Evolutionary conservation across 164 flowering plant genomes (phyloP), one percentile per base, ranked within the genome.

Genomic region (Annona squamosa): DNA sequence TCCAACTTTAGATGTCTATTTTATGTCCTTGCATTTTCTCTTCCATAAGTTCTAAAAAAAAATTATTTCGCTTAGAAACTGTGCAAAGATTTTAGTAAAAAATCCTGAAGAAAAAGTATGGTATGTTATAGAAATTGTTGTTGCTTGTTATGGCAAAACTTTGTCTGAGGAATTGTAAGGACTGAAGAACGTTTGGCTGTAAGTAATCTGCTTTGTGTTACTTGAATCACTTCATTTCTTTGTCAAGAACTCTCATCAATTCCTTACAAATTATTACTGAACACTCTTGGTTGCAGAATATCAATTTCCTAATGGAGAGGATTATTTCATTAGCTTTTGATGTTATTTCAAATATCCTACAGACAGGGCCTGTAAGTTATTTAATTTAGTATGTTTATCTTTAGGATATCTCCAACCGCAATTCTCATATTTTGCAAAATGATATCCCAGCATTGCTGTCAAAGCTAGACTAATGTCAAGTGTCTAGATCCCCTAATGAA

Each of bases 331-430:
- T 89, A 76, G 85, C 91, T 43, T 88, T 89, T 81, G 92, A 92
- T 82, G 89, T 90, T 73, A 80, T 90, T 72, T 85, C 94, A 18
- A 90, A 81, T 76, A 80, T 87, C 72, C 82, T 92, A 68, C 92
- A 89, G 85, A 88, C 91, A 46, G 97, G 97, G 43, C 92, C 90
- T 0, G 95, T 92, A 83, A 84, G 90, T 78, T 63, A 4, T 44
- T 61, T 59, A 44, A 37, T 18, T 61, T 74, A 66, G 4, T 74
- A 10, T 41, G 6, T 63, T 63, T 12, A 16, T 37, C 52, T 13
- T 66, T 7, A 9, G 9, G 63, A 42, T 9, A 7, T 67, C 44
- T 63, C 62, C 41, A 17, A 1, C 5, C 18, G n/a, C 42, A 26
- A 5, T 71, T 59, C 18, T 71, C 48, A 7, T 2, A n/a, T 18